Conservation (phyloP, 2,329 filamentous ascomycete genomes). For the Penicillium sp. region DNA sequence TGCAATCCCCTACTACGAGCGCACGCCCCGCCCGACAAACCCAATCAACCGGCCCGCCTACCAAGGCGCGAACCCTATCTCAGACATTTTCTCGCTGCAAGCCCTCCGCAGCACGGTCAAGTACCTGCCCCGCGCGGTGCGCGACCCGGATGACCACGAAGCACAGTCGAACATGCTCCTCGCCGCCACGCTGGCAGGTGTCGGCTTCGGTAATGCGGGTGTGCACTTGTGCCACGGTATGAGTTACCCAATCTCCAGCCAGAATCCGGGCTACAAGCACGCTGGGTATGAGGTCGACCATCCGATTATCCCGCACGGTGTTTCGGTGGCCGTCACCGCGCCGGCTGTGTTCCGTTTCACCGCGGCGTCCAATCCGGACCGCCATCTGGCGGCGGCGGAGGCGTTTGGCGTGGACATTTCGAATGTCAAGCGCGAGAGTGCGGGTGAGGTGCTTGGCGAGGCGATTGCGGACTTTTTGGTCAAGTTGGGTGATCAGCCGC, state of each 20-base stretch:
- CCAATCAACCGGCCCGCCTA: slow-evolving; percentile 91
- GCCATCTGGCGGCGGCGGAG: slow-evolving; percentile 86
- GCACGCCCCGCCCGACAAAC: slow-evolving; percentile 80
- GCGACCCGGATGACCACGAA: slow-evolving; percentile 85
- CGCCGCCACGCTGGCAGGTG: slow-evolving; percentile 88
- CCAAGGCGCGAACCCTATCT: slow-evolving; percentile 96
- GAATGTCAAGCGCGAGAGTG: slow-evolving; percentile 84
- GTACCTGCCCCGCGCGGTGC: slow-evolving; percentile 85
- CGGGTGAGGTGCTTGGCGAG: slow-evolving; percentile 83
- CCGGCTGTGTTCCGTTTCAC: slow-evolving; percentile 96
- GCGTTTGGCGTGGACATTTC: slow-evolving; percentile 87
- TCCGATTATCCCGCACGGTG: slow-evolving; percentile 91
- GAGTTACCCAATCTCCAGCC: slow-evolving; percentile 95
- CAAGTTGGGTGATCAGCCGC: slow-evolving; percentile 84
- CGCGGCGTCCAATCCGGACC: slow-evolving; percentile 83
- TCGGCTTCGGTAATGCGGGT: slow-evolving; percentile 96
- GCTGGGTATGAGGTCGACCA: slow-evolving; percentile 75
- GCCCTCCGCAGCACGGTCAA: slow-evolving; percentile 83
- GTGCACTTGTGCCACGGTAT: slow-evolving; percentile 91
- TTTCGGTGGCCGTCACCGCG: slow-evolving; percentile 90
- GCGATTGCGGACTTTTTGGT: slow-evolving; percentile 80
- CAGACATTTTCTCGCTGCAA: slow-evolving; percentile 91
- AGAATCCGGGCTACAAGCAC: slow-evolving; percentile 90
- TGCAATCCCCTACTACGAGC: slow-evolving; percentile 89
- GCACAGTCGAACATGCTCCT: slow-evolving; percentile 96